Evolutionary conservation across 345 rosid species (phyloP).

Genomic region (Brassica napus): Da-Ae NC_063444.1:13800001-13800500

Average conservation of each 20-base stretch:
- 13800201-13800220: neutral
- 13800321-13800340: constrained; percentile 27
- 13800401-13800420: constrained; percentile 54
- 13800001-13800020: neutral
- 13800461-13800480: constrained; percentile 49
- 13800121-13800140: neutral
- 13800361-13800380: constrained; percentile 84
- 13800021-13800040: neutral
- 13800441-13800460: constrained; percentile 37
- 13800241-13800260: no score
- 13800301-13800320: constrained; percentile 54
- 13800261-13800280: neutral
- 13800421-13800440: constrained; percentile 47
- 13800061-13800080: constrained; percentile 8
- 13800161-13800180: neutral
- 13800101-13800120: neutral
- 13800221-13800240: neutral
- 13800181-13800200: neutral
- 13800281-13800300: neutral
- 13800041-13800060: neutral
- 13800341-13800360: constrained; percentile 65
- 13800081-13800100: neutral
- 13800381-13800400: constrained; percentile 66
- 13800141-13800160: neutral
- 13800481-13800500: constrained; percentile 56